Evolutionary conservation across 1,139 yeast genomes (phyloP).

Genomic region (Scheffersomyces parashehatae): DNA sequence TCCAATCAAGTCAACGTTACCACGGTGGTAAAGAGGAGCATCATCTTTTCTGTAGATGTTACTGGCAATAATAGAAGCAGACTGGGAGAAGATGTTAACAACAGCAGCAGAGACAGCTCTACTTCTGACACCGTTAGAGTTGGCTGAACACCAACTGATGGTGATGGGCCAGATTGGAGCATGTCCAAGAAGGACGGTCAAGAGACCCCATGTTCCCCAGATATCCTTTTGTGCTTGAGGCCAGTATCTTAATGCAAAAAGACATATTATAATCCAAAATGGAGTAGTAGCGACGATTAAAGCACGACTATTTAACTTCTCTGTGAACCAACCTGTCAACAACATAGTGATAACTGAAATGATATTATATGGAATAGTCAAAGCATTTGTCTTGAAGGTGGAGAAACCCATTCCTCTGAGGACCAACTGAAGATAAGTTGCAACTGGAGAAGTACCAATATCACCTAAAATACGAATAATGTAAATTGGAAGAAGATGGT

Average conservation of each 20-base stretch:
- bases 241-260: slow-evolving; percentile 20
- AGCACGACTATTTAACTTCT: slow-evolving; percentile 37
- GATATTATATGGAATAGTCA: slow-evolving; percentile 52
- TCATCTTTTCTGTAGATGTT: slow-evolving; percentile 29
- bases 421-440: slow-evolving; percentile 52
- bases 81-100: slow-evolving; percentile 22
- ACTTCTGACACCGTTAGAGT: slow-evolving; percentile 20
- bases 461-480: slow-evolving; percentile 50
- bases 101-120: slow-evolving; percentile 25
- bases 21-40: slow-evolving; percentile 27
- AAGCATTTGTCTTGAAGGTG: slow-evolving; percentile 54
- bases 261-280: slow-evolving; percentile 17
- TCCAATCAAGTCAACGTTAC: slow-evolving; percentile 23
- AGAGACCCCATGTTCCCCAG: slow-evolving; percentile 22
- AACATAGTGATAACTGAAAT: slow-evolving; percentile 40
- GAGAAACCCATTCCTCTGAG: slow-evolving; percentile 55
- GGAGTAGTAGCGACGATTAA: slow-evolving; percentile 15
- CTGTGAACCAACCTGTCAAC: slow-evolving; percentile 39
- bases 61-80: slow-evolving; percentile 17
- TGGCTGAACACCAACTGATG: slow-evolving; percentile 22
- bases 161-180: slow-evolving; percentile 20
- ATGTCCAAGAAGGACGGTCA: slow-evolving; percentile 19
- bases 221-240: slow-evolving; percentile 16
- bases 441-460: slow-evolving; percentile 41
- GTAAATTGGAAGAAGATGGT: slow-evolving; percentile 58